A percentile compares a stretch with the other conserved stretches of the same genome.
These are phyloP conservation scores for Crepidotus variabilis DNA, from an alignment of 768 basidiomycete species.

Conservation along the genomic window DNA sequence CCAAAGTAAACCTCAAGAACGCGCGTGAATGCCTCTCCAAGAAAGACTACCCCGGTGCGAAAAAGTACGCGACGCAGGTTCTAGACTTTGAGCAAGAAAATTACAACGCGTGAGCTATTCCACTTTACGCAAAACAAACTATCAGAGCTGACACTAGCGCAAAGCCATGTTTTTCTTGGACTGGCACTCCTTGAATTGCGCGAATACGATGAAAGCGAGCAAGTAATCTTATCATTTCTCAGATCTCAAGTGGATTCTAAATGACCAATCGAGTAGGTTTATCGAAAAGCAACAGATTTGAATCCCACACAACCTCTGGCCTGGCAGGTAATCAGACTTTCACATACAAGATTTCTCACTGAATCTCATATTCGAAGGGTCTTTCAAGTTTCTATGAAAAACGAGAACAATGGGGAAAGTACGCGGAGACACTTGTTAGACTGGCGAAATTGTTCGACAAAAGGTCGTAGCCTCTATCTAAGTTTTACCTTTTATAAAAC, in stretches of 20 bases:
- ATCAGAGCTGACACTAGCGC: constrained; percentile 1
- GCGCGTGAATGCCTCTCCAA: constrained; percentile 73
- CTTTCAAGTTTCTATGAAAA: constrained; percentile 71
- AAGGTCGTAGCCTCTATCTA: constrained; percentile 39
- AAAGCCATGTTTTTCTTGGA: constrained; percentile 83
- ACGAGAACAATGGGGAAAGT: constrained; percentile 52
- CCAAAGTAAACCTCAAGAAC: constrained; percentile 73
- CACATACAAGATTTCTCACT: constrained; percentile 2
- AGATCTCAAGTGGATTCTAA: neutral
- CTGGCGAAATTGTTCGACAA: constrained; percentile 58
- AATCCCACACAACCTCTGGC: constrained; percentile 72
- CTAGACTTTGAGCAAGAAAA: constrained; percentile 77
- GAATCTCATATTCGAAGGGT: constrained; percentile 42
- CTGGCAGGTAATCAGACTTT: constrained; percentile 63
- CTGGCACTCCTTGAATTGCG: constrained; percentile 76
- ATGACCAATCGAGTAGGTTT: constrained; percentile 45
- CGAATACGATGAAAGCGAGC: constrained; percentile 72
- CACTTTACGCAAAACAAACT: neutral
- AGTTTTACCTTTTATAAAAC: neutral
- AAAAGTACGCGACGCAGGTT: constrained; percentile 60
- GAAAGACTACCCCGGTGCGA: constrained; percentile 71
- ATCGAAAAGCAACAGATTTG: constrained; percentile 70
- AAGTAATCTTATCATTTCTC: constrained; percentile 50
- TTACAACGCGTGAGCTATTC: constrained; percentile 68
- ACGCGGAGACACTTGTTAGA: constrained; percentile 47